Conservation (phyloP, 768 basidiomycete species). For the Suillus subluteus region DNA sequence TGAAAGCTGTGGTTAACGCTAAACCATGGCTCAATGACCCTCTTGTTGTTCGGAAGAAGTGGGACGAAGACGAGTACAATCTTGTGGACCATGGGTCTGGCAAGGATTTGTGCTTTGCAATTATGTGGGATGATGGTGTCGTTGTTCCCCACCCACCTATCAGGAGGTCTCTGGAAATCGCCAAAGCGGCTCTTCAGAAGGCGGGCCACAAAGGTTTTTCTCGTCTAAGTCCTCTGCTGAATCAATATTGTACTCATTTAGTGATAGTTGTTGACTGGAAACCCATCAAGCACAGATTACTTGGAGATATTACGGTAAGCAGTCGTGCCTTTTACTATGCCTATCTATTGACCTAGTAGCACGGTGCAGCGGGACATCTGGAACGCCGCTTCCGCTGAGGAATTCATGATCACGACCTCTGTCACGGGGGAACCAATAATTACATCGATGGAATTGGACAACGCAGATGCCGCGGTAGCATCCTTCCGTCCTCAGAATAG, state of each 20-base stretch:
- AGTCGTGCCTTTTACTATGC: conserved; percentile 16
- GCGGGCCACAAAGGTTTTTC: conserved; percentile 67
- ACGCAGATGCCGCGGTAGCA: conserved; percentile 23
- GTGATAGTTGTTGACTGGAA: conserved; percentile 70
- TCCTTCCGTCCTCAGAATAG: conserved; percentile 32
- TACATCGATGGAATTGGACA: conserved; percentile 45
- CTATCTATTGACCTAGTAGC: background rate
- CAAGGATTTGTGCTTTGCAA: conserved; percentile 55
- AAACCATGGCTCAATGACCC: conserved; percentile 74
- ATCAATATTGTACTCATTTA: background rate
- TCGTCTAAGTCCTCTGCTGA: background rate
- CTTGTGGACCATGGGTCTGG: conserved; percentile 62
- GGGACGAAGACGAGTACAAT: conserved; percentile 61
- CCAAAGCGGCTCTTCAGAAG: conserved; percentile 56
- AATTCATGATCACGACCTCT: conserved; percentile 42
- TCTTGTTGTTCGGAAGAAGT: conserved; percentile 54
- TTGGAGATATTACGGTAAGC: conserved; percentile 47
- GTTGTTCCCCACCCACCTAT: conserved; percentile 68
- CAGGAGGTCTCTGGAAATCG: conserved; percentile 56
- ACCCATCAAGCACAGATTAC: conserved; percentile 53
- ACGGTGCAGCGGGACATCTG: conserved; percentile 43
- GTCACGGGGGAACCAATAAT: conserved; percentile 59
- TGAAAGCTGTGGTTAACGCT: conserved; percentile 59
- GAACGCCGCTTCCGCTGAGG: conserved; percentile 50
- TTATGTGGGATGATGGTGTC: conserved; percentile 69